A percentile compares a stretch with the other conserved stretches of the same genome.
These are phyloP conservation scores for Mollisiaceae sp. DNA, from an alignment of 2,329 filamentous ascomycete species.

Conservation along the genomic window DNA sequence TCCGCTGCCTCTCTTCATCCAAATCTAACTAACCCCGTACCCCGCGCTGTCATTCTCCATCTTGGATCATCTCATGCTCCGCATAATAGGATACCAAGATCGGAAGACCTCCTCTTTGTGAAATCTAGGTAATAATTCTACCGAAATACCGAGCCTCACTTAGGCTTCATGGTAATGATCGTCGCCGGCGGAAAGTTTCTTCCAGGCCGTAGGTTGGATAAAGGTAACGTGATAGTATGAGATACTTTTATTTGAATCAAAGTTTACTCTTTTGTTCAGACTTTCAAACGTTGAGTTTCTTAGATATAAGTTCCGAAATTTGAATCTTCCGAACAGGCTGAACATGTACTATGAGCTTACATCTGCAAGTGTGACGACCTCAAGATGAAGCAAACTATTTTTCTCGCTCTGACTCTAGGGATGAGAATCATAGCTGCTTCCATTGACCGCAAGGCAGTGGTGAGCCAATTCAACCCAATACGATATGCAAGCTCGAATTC, in stretches of 20 bases:
- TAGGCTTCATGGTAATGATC: slow-evolving; percentile 10
- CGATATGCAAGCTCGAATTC: slow-evolving; percentile 41
- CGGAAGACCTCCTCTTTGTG: background rate
- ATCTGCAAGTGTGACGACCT: background rate
- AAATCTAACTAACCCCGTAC: slow-evolving; percentile 7
- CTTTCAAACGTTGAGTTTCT: background rate
- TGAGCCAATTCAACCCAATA: slow-evolving; percentile 34
- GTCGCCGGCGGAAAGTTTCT: slow-evolving; percentile 6
- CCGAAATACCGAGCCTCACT: slow-evolving; percentile 10
- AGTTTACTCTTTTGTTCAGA: background rate
- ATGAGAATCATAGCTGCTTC: background rate
- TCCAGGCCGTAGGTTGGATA: background rate
- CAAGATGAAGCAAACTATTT: slow-evolving; percentile 1
- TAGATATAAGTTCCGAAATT: background rate
- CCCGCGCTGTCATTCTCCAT: slow-evolving; percentile 2
- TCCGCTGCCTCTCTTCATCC: slow-evolving; percentile 7
- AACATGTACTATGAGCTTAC: background rate
- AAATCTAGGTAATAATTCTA: slow-evolving; percentile 3
- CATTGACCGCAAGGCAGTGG: slow-evolving; percentile 26
- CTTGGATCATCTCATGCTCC: background rate
- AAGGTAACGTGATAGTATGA: slow-evolving; percentile 15
- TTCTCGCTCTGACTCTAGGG: background rate
- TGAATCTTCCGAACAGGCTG: background rate
- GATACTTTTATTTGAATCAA: background rate
- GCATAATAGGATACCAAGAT: background rate